These are phyloP conservation scores for Mycogone perniciosa DNA, from an alignment of 2,329 filamentous ascomycete genomes.

Conservation along the genomic window DNA sequence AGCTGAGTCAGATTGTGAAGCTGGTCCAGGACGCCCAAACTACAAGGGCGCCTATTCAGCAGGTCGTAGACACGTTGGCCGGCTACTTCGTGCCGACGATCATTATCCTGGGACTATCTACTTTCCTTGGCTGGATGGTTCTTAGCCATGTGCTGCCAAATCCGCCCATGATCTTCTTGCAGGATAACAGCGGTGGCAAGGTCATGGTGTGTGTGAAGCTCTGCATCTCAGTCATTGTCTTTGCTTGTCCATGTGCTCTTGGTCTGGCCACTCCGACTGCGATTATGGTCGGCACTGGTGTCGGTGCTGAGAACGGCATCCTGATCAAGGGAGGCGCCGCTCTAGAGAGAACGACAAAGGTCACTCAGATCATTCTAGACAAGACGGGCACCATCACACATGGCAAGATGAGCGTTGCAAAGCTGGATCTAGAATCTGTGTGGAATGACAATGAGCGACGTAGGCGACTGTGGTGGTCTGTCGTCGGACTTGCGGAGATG, in stretches of 20 bases:
- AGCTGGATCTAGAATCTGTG: slow-evolving; percentile 54
- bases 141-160: slow-evolving; percentile 77
- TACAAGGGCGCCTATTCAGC: slow-evolving; percentile 86
- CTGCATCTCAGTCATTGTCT: slow-evolving; percentile 97
- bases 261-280: slow-evolving; percentile 92
- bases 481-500: slow-evolving; percentile 91
- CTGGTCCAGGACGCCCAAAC: slow-evolving; percentile 98
- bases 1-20: slow-evolving; percentile 95
- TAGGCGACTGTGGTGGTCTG: slow-evolving; percentile 84
- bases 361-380: slow-evolving; percentile 86
- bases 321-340: slow-evolving; percentile 95
- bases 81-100: slow-evolving; percentile 93
- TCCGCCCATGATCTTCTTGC: slow-evolving; percentile 83
- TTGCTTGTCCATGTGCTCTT: slow-evolving; percentile 95
- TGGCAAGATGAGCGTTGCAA: slow-evolving; percentile 89
- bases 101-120: slow-evolving; percentile 72
- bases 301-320: slow-evolving; percentile 92
- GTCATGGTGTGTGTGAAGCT: slow-evolving; percentile 96
- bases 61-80: slow-evolving; percentile 82
- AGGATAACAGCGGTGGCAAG: slow-evolving; percentile 76
- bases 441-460: slow-evolving; percentile 67
- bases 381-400: slow-evolving; percentile 94
- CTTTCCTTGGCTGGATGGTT: slow-evolving; percentile 90
- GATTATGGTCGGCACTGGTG: slow-evolving; percentile 98
- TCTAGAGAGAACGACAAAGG: slow-evolving; percentile 81